Conservation (phyloP, 2,329 filamentous ascomycete genomes). For the Beauveria asiatica region DNA sequence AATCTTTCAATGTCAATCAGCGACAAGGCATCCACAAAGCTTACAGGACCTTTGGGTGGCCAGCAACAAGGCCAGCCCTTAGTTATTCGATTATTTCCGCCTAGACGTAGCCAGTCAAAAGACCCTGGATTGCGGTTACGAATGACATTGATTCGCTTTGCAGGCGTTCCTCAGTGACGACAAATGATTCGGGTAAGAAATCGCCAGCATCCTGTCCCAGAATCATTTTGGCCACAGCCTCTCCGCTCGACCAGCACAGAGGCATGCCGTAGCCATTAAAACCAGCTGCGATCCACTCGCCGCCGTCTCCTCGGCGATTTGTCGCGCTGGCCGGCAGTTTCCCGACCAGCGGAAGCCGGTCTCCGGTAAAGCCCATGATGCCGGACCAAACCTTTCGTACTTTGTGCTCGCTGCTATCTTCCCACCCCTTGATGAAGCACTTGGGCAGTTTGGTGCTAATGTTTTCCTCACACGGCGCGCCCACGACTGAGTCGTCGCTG, state of each 20-base stretch:
- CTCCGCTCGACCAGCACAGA: conserved; percentile 39
- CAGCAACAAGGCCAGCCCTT: no score
- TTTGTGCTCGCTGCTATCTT: conserved; percentile 3
- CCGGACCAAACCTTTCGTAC: conserved; percentile 38
- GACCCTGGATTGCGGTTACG: not conserved
- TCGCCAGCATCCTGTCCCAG: conserved; percentile 16
- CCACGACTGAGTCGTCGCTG: conserved; percentile 33
- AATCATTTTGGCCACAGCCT: conserved; percentile 25
- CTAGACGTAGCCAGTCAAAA: not conserved
- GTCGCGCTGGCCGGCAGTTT: conserved; percentile 25
- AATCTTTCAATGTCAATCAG: no score
- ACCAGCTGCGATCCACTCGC: conserved; percentile 41
- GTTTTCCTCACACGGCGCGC: conserved; percentile 23
- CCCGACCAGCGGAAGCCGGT: conserved; percentile 39
- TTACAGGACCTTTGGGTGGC: not conserved
- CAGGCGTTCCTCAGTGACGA: conserved; percentile 14
- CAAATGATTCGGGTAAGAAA: conserved; percentile 16
- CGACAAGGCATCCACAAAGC: no score
- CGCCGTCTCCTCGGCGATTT: conserved; percentile 14
- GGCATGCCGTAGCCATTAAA: conserved; percentile 43
- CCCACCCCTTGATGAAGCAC: conserved; percentile 26
- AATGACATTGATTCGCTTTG: not conserved
- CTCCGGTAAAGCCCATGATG: conserved; percentile 35
- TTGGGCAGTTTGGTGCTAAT: conserved; percentile 28
- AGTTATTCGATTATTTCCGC: not conserved